These are phyloP conservation scores for Colletotrichum cordylinicola DNA, from an alignment of 2,329 filamentous ascomycete genomes.

Conservation along the genomic window DNA sequence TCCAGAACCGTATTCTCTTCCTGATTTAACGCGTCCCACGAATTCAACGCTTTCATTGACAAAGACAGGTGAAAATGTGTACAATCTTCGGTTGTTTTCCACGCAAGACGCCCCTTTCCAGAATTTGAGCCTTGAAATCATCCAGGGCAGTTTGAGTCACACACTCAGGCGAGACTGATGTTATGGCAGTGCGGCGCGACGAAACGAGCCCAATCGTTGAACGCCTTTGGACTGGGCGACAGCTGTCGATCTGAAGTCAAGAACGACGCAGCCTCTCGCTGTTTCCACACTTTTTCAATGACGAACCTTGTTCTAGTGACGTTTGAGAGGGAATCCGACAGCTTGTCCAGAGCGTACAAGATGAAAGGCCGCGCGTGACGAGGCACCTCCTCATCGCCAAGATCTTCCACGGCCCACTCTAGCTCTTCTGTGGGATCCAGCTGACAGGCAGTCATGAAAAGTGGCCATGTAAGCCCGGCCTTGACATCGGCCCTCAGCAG, in stretches of 20 bases:
- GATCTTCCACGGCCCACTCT: conserved; percentile 27
- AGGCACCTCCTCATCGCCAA: conserved; percentile 7
- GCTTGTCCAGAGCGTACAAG: conserved; percentile 39
- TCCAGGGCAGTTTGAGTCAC: too few species aligned
- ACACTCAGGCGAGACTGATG: conserved; percentile 42
- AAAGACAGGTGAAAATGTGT: background rate
- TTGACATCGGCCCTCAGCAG: conserved; percentile 35
- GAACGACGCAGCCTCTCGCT: conserved; percentile 32
- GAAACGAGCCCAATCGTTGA: conserved; percentile 47
- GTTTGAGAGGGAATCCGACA: conserved; percentile 44
- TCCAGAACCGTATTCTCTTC: background rate
- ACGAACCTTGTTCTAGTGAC: conserved; percentile 44
- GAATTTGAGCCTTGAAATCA: background rate
- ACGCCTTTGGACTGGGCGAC: conserved; percentile 21
- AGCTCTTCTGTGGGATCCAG: conserved; percentile 41
- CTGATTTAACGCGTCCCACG: background rate
- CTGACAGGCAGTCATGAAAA: conserved; percentile 48
- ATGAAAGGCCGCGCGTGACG: conserved; percentile 41
- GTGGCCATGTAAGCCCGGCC: conserved; percentile 43
- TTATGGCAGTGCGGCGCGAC: conserved; percentile 45
- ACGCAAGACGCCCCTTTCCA: background rate
- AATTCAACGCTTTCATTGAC: background rate
- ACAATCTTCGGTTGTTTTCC: background rate
- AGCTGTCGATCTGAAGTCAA: background rate
- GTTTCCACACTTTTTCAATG: conserved; percentile 49